A percentile compares a stretch with the other conserved stretches of the same genome.
phyloP scores from a whole-genome alignment of 1,139 yeast genomes.

The Saccharomyces hybrid region DNA sequence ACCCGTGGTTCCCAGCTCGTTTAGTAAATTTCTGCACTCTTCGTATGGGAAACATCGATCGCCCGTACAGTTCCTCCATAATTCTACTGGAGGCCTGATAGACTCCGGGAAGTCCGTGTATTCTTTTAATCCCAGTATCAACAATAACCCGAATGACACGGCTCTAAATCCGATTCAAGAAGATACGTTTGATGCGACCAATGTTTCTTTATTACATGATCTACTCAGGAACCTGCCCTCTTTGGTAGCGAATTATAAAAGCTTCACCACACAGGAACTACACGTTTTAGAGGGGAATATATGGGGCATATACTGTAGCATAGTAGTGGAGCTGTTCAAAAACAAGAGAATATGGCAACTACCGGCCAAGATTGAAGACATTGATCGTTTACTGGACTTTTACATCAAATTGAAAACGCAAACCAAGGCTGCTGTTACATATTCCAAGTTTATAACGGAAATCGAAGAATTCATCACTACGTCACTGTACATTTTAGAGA shows the following conservation, averaged over 20 bases:
- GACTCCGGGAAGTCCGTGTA: conserved; percentile 26
- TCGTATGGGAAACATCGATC: conserved; percentile 27
- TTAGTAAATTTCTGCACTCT: conserved; percentile 29
- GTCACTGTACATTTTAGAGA: conserved; percentile 39
- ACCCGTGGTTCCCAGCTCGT: conserved; percentile 21
- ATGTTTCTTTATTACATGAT: conserved; percentile 27
- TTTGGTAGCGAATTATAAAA: conserved; percentile 27
- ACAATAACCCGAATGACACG: conserved; percentile 1
- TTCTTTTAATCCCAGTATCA: conserved; percentile 21
- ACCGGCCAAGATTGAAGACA: conserved; percentile 35
- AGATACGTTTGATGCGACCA: conserved; percentile 16
- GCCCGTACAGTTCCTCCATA: conserved; percentile 11
- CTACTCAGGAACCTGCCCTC: conserved; percentile 29
- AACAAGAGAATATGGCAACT: conserved; percentile 28
- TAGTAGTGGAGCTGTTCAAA: conserved; percentile 27
- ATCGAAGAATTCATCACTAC: conserved; percentile 39
- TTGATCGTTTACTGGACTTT: conserved; percentile 33
- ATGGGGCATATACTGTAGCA: conserved; percentile 30
- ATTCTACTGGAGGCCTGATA: conserved; percentile 17
- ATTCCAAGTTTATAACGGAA: conserved; percentile 34
- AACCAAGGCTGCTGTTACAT: conserved; percentile 14
- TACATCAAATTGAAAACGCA: conserved; percentile 20
- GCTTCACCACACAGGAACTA: conserved; percentile 26
- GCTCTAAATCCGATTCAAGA: conserved; percentile 6
- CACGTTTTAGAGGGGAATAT: conserved; percentile 28